Base-by-base conservation (phyloP, 768 basidiomycete species). In the Calocybe gangraenosa region DNA sequence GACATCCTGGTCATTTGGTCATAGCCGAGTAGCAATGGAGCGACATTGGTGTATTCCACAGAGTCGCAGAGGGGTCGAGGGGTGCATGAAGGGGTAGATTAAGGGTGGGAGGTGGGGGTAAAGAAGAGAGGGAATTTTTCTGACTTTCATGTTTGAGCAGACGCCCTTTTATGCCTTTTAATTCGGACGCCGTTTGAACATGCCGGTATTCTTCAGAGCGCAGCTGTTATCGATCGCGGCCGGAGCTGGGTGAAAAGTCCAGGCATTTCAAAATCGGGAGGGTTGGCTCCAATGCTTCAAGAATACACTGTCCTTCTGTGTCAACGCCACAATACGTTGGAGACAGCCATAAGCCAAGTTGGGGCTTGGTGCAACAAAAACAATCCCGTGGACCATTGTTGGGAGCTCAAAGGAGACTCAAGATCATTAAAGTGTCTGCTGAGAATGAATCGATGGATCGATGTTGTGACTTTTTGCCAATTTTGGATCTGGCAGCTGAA, bases 21-120 rank as follows among this genome's bases (percentile, higher is more conserved):
- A 69, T 56, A 54, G 48, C 56, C 43, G 48, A 54, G 43, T 50
- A 59, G 47, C 45, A 50, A 65, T 62, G 65, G 65, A 60, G 65
- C 49, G 58, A 62, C 51, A 53, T 57, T 53, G 40, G 42, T 47
- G 18, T 28, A 23, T 10, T 31, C 32, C 22, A 13, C 38, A 33
- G 13, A 15, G 15, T 34, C 33, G 15, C 20, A 14, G 42, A 47
- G 20, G 42, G 44, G 44, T 28, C 54, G 47, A 53, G 28, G 20
- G n/a, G 31, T 32, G 22, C 17, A 28, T 10, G 28, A 32, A 44
- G 21, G 14, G 7, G 14, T 7, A 37, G 21, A 37, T 30, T 2
- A 8, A 22, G 37, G 31, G n/a, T n/a, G 45, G 17, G 45, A 22
- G 15, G 18, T 13, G 13, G 20, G 13, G 19, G 21, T 13, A 10